These are phyloP conservation scores for Phytophthora citricola DNA, from an alignment of 352 stramenopile genomes.

Conservation along the genomic window DNA sequence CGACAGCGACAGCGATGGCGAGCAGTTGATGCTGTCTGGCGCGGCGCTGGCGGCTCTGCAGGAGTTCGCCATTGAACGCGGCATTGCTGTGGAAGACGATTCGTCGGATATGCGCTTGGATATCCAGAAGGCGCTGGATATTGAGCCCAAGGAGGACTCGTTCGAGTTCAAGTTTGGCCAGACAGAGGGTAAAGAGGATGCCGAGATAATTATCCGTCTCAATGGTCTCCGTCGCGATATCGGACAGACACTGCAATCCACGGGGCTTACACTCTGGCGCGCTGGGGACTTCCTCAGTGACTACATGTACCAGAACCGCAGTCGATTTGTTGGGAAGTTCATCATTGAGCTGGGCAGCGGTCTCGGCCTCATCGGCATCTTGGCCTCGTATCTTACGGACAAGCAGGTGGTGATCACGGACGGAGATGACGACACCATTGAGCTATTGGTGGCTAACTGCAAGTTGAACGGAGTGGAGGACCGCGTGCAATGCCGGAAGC, in stretches of 20 bases:
- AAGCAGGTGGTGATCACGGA: constrained; percentile 64
- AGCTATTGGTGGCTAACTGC: constrained; percentile 58
- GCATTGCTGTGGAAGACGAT: constrained; percentile 52
- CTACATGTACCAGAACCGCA: constrained; percentile 58
- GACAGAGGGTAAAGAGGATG: constrained; percentile 19
- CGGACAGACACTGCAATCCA: constrained; percentile 69
- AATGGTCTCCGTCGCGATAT: constrained; percentile 66
- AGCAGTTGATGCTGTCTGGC: constrained; percentile 53
- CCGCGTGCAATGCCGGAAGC: constrained; percentile 49
- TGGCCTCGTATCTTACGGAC: constrained; percentile 64
- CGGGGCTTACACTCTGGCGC: constrained; percentile 66
- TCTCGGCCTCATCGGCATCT: constrained; percentile 63
- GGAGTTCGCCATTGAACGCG: constrained; percentile 61
- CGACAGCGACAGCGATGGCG: constrained; percentile 46
- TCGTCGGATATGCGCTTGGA: constrained; percentile 49
- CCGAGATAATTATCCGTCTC: constrained; percentile 56
- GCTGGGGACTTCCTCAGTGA: constrained; percentile 67
- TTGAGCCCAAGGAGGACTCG: constrained; percentile 66
- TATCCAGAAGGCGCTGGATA: constrained; percentile 68
- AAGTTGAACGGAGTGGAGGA: constrained; percentile 56
- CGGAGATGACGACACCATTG: constrained; percentile 60
- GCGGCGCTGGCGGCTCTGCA: constrained; percentile 53
- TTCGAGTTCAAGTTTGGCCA: constrained; percentile 63
- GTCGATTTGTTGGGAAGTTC: constrained; percentile 40
- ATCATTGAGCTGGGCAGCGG: constrained; percentile 66